Evolutionary conservation across 2,329 filamentous ascomycete species (phyloP).

Genomic region (Fusarium sp.): DNA sequence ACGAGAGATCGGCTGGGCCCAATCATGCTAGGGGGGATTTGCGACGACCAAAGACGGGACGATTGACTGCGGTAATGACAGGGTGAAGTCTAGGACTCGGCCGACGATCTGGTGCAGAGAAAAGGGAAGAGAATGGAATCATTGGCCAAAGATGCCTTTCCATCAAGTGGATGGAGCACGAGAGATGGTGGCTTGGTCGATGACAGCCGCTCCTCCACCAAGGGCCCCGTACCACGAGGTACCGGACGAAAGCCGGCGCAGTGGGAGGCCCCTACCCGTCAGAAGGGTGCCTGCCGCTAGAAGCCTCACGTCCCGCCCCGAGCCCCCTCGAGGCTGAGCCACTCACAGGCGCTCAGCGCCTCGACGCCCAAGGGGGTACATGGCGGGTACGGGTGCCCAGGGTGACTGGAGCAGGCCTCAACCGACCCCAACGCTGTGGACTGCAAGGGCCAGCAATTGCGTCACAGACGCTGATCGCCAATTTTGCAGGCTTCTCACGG

Average conservation of each 20-base stretch:
- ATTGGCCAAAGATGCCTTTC: constrained; percentile 4
- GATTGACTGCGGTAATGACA: constrained; percentile 12
- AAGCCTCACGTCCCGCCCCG: constrained; percentile 11
- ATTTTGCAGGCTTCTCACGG: constrained; percentile 41
- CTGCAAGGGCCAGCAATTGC: constrained; percentile 47
- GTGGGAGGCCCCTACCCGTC: constrained; percentile 16
- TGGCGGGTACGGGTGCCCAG: constrained; percentile 1
- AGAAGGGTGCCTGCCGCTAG: constrained; percentile 21
- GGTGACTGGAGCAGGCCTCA: constrained; percentile 30
- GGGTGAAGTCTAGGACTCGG: neutral
- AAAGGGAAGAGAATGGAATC: constrained; percentile 1
- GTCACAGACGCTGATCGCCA: constrained; percentile 49
- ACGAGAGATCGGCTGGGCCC: constrained; percentile 13
- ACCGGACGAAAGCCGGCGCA: neutral
- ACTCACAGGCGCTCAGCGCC: constrained; percentile 14
- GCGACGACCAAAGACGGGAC: constrained; percentile 8
- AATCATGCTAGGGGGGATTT: constrained; percentile 10
- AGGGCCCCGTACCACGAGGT: neutral
- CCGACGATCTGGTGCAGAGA: constrained; percentile 17
- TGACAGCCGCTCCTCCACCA: constrained; percentile 14
- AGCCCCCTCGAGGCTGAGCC: constrained; percentile 14
- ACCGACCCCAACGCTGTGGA: constrained; percentile 25
- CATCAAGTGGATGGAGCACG: neutral
- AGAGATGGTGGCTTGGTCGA: constrained; percentile 6
- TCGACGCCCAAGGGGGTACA: neutral